Evolutionary conservation across 2,329 filamentous ascomycete species (phyloP), one percentile per base, ranked within the genome.

Genomic region (Colletotrichum shisoi): DNA sequence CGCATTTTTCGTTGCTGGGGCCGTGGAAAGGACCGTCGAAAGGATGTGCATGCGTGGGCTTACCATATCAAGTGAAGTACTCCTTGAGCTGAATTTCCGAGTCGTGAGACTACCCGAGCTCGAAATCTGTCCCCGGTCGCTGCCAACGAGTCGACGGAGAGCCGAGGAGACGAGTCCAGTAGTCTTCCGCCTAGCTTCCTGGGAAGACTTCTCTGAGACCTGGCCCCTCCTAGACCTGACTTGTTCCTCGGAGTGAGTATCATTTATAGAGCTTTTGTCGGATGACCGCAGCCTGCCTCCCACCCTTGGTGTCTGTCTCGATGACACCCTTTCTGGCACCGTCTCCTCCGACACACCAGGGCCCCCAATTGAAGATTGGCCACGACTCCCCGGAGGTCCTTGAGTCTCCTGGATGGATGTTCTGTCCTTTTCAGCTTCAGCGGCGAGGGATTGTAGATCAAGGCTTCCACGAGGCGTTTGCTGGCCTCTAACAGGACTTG

Each of bases 291-390:
- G 17, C 34, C 42, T 34, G 15, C n/a, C 19, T 37, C 15, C 5
- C 8, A 17, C 45, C 9, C 19, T 19, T 48, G 48, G n/a, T 31
- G 27, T 54, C 12, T 42, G 48, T 17, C 70, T 74, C 7, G 76
- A 76, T 1, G 74, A 77, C 15, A 70, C 74, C 2, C 74, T 72
- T 37, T 71, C 74, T 40, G 74, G 73, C 1, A 76, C 67, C 5
- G 71, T 65, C 2, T 73, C 70, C 2, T 73, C 51, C 3, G 71
- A 72, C 15, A 75, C 57, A 4, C 37, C 64, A 3, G 72, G 69
- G 7, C 69, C 70, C 2, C 39, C 24, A 2, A 6, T 12, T 31
- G 39, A 46, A 31, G 15, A 21, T 9, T 58, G 44, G 3, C 9
- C 5, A 8, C 7, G 13, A 7, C 13, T 31, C 8, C 9, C 6